Evolutionary conservation across 2,329 filamentous ascomycete genomes (phyloP), one percentile per base, ranked within the genome.

Genomic region (Rosellinia necatrix): DNA sequence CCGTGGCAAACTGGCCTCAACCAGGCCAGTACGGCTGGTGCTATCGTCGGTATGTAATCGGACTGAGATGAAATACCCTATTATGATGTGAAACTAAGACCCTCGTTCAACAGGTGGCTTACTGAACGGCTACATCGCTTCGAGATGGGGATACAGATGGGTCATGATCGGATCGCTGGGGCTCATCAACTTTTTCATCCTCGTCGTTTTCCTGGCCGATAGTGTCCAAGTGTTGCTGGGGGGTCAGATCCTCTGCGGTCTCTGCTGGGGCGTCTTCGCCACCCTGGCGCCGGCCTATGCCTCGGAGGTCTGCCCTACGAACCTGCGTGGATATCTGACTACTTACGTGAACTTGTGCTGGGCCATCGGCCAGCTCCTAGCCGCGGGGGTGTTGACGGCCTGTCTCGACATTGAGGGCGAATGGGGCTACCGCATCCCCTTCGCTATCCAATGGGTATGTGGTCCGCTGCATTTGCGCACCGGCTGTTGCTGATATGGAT

Each of bases 261-360:
- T 71, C 13, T 63, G 54, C 34, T 71, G 69, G 69, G 69, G 69
- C 15, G 68, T 70, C 5, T 71, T 70, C 32, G 66, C 66, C 8
- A 71, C 68, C 1, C 54, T 71, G 12, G 67, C 69, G 2, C 70
- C 71, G 3, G 61, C 72, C 4, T 74, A 74, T 40, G 71, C 70
- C 2, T 72, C 70, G 6, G 71, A 73, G 49, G 68, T 73, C 30
- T 68, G 69, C 47, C 71, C 70, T 12, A 67, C 66, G 1, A 66
- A 66, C 8, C 62, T 74, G 27, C 68, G 71, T 32, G 67, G 64
- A n/a, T 72, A 72, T 52, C 51, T 81, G 25, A 78, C 76, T 0
- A 75, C 72, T 0, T 78, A 76, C 53, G 74, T 76, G 17, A 79
- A 79, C 56, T 66, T 80, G 51, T 80, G 77, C 52, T 80, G 76